A percentile compares a stretch with the other conserved stretches of the same genome.
These are phyloP conservation scores for Kondoa malvinella DNA, from an alignment of 768 basidiomycete species.

Conservation along the genomic window DNA sequence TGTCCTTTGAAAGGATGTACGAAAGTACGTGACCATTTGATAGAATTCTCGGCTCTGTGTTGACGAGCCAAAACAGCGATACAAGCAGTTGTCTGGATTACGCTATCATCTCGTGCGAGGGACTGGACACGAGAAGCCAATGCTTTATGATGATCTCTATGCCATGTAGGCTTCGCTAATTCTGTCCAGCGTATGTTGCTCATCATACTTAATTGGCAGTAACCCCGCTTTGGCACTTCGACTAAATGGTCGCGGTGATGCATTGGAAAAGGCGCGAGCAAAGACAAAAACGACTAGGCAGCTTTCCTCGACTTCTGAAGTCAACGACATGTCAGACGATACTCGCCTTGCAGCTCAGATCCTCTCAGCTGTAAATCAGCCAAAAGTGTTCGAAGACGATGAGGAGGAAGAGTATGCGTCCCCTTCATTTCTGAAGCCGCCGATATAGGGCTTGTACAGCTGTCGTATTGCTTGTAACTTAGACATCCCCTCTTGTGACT, in stretches of 20 bases:
- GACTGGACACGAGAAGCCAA: not conserved
- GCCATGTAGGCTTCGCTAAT: not conserved
- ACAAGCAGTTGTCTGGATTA: conserved; percentile 4
- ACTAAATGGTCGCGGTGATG: not conserved
- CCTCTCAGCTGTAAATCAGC: not conserved
- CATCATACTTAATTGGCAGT: not conserved
- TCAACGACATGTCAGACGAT: not conserved
- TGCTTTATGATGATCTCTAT: not conserved
- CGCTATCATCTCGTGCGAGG: conserved; percentile 1
- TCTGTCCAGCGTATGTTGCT: not conserved
- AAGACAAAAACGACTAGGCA: not conserved
- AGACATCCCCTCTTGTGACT: too few relatives aligned
- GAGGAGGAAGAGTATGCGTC: too few relatives aligned
- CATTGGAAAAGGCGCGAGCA: not conserved
- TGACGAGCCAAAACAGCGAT: not conserved
- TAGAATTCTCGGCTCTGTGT: not conserved
- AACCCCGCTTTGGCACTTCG: not conserved
- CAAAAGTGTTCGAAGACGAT: not conserved
- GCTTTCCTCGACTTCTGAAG: not conserved
- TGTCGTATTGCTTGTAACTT: not conserved
- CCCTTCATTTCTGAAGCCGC: too few relatives aligned
- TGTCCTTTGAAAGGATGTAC: not conserved
- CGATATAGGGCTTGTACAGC: not conserved
- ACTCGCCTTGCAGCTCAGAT: not conserved
- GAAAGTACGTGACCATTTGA: not conserved